A percentile compares a stretch with the other conserved stretches of the same genome.
These are phyloP conservation scores for Bolboschoenus planiculmis DNA, from an alignment of 176 grass and related monocot species.

Conservation along the genomic window DNA sequence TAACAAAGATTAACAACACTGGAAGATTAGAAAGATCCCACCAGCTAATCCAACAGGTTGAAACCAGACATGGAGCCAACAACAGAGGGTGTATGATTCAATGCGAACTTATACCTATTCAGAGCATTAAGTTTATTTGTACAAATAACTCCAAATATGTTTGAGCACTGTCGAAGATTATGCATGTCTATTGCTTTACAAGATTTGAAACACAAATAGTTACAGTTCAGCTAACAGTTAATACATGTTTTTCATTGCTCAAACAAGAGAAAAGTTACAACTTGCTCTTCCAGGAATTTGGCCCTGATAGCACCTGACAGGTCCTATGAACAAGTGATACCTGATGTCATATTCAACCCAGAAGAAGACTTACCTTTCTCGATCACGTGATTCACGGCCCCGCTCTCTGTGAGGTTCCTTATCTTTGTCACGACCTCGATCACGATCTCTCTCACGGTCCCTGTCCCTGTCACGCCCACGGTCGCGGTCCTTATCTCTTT, in stretches of 20 bases:
- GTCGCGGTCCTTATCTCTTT: conserved; percentile 55
- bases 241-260: conserved; percentile 3
- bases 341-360: not conserved
- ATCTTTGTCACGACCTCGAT: conserved; percentile 53
- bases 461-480: conserved; percentile 46
- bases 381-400: conserved; percentile 15
- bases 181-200: not conserved
- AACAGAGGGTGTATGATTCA: not conserved
- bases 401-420: conserved; percentile 25
- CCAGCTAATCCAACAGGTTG: not conserved
- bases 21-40: not conserved
- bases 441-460: conserved; percentile 37
- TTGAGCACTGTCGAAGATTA: not conserved
- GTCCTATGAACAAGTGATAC: not conserved
- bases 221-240: not conserved
- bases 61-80: not conserved
- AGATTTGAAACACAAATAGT: not conserved
- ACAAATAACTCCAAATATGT: not conserved
- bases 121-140: not conserved
- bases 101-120: not conserved
- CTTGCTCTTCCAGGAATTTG: not conserved
- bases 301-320: not conserved
- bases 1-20: not conserved
- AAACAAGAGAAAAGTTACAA: not conserved
- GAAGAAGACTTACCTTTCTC: not conserved